These are phyloP conservation scores for Cucurbita moschata DNA, from an alignment of 306 rosid genomes.

Conservation along the genomic window DNA sequence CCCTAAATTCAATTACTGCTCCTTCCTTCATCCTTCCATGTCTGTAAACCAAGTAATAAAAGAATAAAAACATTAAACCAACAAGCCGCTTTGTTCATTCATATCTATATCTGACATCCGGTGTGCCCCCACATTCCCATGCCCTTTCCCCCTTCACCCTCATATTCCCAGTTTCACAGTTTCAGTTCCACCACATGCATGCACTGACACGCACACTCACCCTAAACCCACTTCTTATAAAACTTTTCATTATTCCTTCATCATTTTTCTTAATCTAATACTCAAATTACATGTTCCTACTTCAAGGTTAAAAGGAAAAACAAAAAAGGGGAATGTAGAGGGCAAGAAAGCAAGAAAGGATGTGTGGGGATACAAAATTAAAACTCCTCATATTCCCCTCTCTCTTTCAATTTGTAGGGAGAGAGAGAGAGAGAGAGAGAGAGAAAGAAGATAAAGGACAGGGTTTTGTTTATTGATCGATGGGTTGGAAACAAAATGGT, in stretches of 20 bases:
- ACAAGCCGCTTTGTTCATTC: background rate
- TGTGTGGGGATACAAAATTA: background rate
- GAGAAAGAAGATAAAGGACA: too few relatives aligned
- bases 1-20: too few relatives aligned
- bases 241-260: background rate
- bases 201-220: conserved; percentile 58
- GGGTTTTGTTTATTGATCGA: too few relatives aligned
- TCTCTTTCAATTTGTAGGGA: background rate
- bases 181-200: conserved; percentile 38
- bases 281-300: too few relatives aligned
- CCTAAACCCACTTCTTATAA: too few relatives aligned
- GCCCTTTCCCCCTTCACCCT: background rate
- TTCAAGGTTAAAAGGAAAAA: background rate
- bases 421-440: background rate
- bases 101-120: background rate
- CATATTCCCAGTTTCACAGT: background rate
- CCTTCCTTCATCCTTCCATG: too few relatives aligned
- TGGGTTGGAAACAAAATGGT: conserved; percentile 4
- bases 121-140: conserved; percentile 4
- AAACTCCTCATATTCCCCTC: conserved; percentile 6
- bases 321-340: background rate
- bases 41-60: too few relatives aligned
- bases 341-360: background rate
- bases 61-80: too few relatives aligned
- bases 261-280: too few relatives aligned